These are phyloP conservation scores for Xylaria sp. DNA, from an alignment of 2,329 filamentous ascomycete species.

Conservation along the genomic window DNA sequence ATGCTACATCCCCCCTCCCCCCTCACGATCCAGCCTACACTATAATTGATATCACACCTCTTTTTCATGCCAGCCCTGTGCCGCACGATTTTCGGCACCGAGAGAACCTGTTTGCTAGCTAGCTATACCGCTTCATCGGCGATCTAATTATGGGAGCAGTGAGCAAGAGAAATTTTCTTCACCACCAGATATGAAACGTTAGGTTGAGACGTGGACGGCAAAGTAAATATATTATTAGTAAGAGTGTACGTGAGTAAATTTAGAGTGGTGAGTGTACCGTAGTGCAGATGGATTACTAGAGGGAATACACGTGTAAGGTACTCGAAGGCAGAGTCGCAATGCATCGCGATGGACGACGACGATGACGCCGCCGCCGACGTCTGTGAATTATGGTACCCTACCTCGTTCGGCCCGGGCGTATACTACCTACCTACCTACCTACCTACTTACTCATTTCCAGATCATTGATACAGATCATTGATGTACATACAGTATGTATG, in stretches of 20 bases:
- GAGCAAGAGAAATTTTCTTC: background rate
- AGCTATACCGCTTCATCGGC: constrained; percentile 26
- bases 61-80: constrained; percentile 8
- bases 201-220: background rate
- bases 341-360: constrained; percentile 7
- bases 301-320: background rate
- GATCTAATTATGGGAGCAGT: constrained; percentile 27
- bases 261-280: background rate
- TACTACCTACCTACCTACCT: no score
- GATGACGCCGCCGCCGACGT: background rate
- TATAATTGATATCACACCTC: constrained; percentile 22
- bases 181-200: background rate
- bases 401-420: constrained; percentile 21
- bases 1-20: no score
- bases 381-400: constrained; percentile 19
- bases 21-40: constrained; percentile 32
- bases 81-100: constrained; percentile 32
- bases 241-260: constrained; percentile 20
- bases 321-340: constrained; percentile 14
- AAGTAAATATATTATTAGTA: background rate
- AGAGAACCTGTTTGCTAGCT: constrained; percentile 18
- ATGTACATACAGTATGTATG: no score
- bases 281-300: background rate
- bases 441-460: background rate
- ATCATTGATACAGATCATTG: background rate